phyloP scores from a whole-genome alignment of 176 grass and related monocot species.

The Carex myosuroides region DNA sequence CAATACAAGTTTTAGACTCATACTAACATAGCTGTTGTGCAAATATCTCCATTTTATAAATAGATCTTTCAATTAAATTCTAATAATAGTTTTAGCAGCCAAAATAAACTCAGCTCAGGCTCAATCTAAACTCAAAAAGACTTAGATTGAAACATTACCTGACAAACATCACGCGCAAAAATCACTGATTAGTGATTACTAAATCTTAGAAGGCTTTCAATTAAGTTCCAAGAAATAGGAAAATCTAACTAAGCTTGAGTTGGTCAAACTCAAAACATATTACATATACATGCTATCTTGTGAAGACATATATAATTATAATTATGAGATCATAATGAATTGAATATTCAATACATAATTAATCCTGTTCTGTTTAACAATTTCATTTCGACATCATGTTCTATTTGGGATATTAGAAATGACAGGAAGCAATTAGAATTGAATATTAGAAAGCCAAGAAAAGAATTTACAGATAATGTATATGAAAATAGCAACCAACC shows the following conservation, averaged over 20 bases:
- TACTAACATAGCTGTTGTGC: background rate
- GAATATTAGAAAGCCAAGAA: too few relatives aligned
- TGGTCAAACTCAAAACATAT: background rate
- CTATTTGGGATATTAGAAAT: too few relatives aligned
- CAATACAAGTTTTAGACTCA: background rate
- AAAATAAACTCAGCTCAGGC: background rate
- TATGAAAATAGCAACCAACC: too few relatives aligned
- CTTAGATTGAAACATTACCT: background rate
- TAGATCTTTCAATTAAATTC: background rate
- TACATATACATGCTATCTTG: background rate
- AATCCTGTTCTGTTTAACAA: conserved; percentile 56
- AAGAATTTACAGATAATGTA: too few relatives aligned
- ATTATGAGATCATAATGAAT: too few relatives aligned
- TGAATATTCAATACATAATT: too few relatives aligned
- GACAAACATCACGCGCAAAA: too few relatives aligned
- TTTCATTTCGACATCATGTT: background rate
- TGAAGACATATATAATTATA: too few relatives aligned
- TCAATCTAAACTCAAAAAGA: background rate
- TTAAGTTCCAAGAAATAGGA: background rate
- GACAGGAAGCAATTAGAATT: too few relatives aligned
- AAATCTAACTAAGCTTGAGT: background rate
- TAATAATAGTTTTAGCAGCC: background rate
- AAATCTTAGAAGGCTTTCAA: background rate
- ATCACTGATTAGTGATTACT: too few relatives aligned
- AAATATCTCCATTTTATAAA: background rate